Conservation (phyloP, 2,329 filamentous ascomycete species). For the Aotearoamyces nothofagi region DNA sequence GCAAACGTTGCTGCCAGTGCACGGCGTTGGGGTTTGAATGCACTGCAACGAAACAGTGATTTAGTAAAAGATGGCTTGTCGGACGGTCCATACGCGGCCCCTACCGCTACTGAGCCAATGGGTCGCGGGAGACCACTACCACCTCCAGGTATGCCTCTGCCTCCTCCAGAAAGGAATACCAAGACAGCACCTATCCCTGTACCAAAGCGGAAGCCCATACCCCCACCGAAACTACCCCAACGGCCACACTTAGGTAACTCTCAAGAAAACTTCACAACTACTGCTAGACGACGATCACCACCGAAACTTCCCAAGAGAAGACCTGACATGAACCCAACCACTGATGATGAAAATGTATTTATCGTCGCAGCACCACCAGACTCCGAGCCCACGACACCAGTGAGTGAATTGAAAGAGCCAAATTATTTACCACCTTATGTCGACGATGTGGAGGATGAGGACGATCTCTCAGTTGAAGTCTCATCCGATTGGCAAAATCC, state of each 20-base stretch:
- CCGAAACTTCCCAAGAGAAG: conserved; percentile 30
- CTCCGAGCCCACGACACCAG: conserved; percentile 40
- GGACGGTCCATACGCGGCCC: conserved; percentile 9
- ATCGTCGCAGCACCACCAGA: conserved; percentile 54
- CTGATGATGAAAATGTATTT: conserved; percentile 34
- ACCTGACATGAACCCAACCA: conserved; percentile 18
- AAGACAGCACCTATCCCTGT: conserved; percentile 40
- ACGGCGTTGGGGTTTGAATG: conserved; percentile 43
- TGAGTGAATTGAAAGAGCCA: conserved; percentile 20
- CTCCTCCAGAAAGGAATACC: conserved; percentile 46
- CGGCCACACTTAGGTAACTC: conserved; percentile 6
- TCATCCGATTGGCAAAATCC: too few species aligned
- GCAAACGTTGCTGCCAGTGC: conserved; percentile 39
- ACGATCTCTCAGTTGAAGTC: too few species aligned
- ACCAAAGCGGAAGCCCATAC: conserved; percentile 49
- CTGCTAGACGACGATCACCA: conserved; percentile 17
- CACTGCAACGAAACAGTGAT: conserved; percentile 32
- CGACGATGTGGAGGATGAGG: conserved; percentile 20
- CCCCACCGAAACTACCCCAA: conserved; percentile 24
- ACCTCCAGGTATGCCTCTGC: conserved; percentile 66
- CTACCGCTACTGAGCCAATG: conserved; percentile 50
- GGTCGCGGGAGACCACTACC: conserved; percentile 71
- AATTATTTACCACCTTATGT: conserved; percentile 20
- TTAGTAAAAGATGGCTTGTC: conserved; percentile 10
- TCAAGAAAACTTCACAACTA: neutral